These are phyloP conservation scores for Castanea mollissima DNA, from an alignment of 306 rosid genomes.

Conservation along the genomic window DNA sequence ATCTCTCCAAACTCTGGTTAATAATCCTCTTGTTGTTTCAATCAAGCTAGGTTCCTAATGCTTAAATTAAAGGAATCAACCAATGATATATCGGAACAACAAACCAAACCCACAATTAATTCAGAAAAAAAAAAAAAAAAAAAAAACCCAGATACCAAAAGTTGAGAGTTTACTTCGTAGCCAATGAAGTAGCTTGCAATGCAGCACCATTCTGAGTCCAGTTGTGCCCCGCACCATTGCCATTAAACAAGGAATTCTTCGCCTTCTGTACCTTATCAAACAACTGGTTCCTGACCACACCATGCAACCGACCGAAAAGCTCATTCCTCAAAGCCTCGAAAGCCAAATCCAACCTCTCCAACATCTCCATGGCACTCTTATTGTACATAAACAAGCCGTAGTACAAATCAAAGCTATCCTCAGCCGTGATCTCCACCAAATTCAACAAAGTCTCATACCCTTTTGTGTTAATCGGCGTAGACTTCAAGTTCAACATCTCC, in stretches of 20 bases:
- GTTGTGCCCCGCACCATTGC: neutral
- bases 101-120: neutral
- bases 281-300: slow-evolving; percentile 57
- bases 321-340: slow-evolving; percentile 68
- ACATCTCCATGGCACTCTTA: slow-evolving; percentile 59
- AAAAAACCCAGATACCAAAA: neutral
- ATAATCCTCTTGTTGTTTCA: neutral
- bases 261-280: slow-evolving; percentile 43
- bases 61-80: neutral
- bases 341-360: slow-evolving; percentile 72
- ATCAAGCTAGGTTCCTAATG: neutral
- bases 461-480: slow-evolving; percentile 75
- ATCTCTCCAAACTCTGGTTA: neutral
- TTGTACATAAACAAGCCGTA: slow-evolving; percentile 79
- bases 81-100: neutral
- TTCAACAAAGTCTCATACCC: slow-evolving; percentile 74
- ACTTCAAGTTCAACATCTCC: slow-evolving; percentile 50
- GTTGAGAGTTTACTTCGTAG: slow-evolving; percentile 30
- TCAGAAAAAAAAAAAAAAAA: neutral
- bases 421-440: slow-evolving; percentile 61
- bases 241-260: neutral
- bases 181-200: slow-evolving; percentile 24
- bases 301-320: slow-evolving; percentile 56
- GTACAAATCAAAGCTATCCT: slow-evolving; percentile 77
- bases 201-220: slow-evolving; percentile 45